Evolutionary conservation across 148 eudicot genomes (phyloP).

Genomic region (Camellia japonica): DNA sequence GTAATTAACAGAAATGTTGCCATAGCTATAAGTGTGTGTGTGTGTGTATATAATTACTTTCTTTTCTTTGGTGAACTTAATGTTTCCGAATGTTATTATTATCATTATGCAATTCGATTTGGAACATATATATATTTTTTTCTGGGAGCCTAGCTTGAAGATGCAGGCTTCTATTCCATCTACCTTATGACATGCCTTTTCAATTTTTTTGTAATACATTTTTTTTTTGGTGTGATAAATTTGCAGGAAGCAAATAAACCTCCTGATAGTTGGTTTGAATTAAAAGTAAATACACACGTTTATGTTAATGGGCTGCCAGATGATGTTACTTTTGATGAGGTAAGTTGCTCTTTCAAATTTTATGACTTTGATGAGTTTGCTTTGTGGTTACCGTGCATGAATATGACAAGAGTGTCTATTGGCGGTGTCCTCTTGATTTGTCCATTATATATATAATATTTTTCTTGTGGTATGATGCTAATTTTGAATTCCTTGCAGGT

Average conservation of each 20-base stretch:
- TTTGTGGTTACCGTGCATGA: not conserved
- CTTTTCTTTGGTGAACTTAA: not conserved
- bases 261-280: constrained; percentile 95
- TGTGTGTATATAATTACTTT: not conserved
- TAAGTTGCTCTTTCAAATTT: constrained; percentile 24
- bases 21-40: no score
- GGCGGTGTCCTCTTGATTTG: not conserved
- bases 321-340: constrained; percentile 93
- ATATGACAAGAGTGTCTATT: not conserved
- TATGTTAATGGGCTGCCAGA: constrained; percentile 94
- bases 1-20: not conserved
- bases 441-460: not conserved
- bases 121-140: not conserved
- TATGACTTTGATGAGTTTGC: not conserved
- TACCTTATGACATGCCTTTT: not conserved
- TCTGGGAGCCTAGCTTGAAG: not conserved
- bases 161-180: not conserved
- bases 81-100: not conserved
- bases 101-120: not conserved
- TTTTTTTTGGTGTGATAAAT: constrained; percentile 7
- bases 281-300: constrained; percentile 87
- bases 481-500: constrained; percentile 46
- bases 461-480: constrained; percentile 10
- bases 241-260: constrained; percentile 90
- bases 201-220: not conserved